Percentiles rank a stretch among this genome's conserved stretches.
Evolutionary conservation across 2,329 filamentous ascomycete genomes (phyloP).

Genomic region (Phialophora verrucosa): DNA sequence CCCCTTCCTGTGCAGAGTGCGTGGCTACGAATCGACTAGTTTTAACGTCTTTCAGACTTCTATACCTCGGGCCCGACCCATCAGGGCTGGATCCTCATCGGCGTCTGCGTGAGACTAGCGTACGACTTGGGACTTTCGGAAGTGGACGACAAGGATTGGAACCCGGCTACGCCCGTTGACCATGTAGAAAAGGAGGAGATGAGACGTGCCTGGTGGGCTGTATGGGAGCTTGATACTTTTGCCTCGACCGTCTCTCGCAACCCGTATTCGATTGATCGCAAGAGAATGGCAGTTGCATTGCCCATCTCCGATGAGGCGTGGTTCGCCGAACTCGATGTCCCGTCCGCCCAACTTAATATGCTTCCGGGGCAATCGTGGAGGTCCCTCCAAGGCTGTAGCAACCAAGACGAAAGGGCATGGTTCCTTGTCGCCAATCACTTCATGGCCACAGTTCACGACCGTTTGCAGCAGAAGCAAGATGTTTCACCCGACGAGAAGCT

Average conservation of each 20-base stretch:
- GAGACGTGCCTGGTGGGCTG: slow-evolving; percentile 31
- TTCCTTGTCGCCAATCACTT: slow-evolving; percentile 32
- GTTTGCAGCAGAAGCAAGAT: slow-evolving; percentile 30
- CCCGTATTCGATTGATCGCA: slow-evolving; percentile 34
- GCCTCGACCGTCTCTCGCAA: slow-evolving; percentile 31
- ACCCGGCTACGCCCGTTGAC: slow-evolving; percentile 10
- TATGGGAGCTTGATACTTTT: slow-evolving; percentile 35
- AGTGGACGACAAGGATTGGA: slow-evolving; percentile 66
- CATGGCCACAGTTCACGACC: slow-evolving; percentile 31
- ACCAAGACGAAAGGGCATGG: slow-evolving; percentile 35
- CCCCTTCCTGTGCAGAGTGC: neutral
- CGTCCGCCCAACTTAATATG: slow-evolving; percentile 26
- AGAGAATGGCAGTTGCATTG: slow-evolving; percentile 29
- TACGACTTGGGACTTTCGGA: slow-evolving; percentile 91
- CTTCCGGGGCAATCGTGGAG: slow-evolving; percentile 32
- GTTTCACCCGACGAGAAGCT: slow-evolving; percentile 29
- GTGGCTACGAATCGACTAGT: neutral
- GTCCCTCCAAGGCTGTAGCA: slow-evolving; percentile 20
- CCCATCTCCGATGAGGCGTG: slow-evolving; percentile 34
- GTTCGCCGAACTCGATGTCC: slow-evolving; percentile 26
- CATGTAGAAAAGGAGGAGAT: slow-evolving; percentile 30
- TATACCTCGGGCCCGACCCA: slow-evolving; percentile 33
- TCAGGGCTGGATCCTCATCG: slow-evolving; percentile 83
- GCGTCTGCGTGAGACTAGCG: slow-evolving; percentile 84
- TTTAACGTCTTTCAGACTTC: slow-evolving; percentile 18